Base-by-base conservation (phyloP, 768 basidiomycete genomes). In the Mrakia frigida region DNA sequence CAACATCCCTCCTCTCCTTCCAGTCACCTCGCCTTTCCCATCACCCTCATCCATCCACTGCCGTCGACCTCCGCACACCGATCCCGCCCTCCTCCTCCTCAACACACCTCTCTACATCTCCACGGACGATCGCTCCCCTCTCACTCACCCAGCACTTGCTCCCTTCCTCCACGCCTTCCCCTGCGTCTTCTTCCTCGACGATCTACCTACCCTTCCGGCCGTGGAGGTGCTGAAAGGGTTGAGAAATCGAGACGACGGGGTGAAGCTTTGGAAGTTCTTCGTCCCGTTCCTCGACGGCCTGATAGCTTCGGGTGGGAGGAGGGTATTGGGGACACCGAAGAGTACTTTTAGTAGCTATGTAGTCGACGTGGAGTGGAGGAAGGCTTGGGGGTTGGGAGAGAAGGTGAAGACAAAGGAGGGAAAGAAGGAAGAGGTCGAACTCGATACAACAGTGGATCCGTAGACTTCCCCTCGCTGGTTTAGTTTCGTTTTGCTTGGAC, bases 281-380 rank as follows among this genome's bases (percentile, higher is more conserved):
- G 80, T 87, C 31, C 90, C 91, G 2, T 87, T 92, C 75, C 79
- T 93, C 43, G 91, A 92, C 80, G 90, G 89, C 9, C 85, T 91
- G 84, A 87, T 94, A 41, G 87, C 88, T 23, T 87, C 87, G 3
- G 85, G 86, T 72, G 90, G 89, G 0, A 83, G 85, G 81, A 83
- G 80, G 23, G 86, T 91, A 41, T 87, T 89, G 0, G 91, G 90
- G 2, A 93, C 91, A 18, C 87, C 88, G 73, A 87, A 87, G 74
- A 92, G 91, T 80, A 92, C 92, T 41, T 93, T 92, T 79, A 90
- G 90, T 81, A 83, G 85, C 73, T 93, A 89, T 78, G 87, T 91
- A 28, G 83, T 85, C 75, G 89, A 91, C 76, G 87, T 91, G 35
- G 80, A 92, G 78, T 91, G 90, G 89, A 85, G 87, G 80, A 85